Evolutionary conservation across 148 eudicot genomes (phyloP).

Genomic region (Rhododendron simsii): DNA sequence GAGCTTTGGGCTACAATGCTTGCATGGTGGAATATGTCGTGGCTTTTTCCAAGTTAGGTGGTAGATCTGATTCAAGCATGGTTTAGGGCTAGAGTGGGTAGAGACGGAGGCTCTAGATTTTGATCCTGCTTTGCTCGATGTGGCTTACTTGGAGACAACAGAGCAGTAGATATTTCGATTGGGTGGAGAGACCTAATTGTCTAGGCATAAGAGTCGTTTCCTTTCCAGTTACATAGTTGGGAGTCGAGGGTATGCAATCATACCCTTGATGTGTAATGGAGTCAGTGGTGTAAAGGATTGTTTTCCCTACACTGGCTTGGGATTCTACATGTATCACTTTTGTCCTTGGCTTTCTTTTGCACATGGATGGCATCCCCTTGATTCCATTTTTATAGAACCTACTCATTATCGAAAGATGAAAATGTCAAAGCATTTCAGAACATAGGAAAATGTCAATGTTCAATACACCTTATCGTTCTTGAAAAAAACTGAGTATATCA

Average conservation of each 20-base stretch:
- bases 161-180: not conserved
- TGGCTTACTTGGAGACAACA: not conserved
- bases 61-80: not conserved
- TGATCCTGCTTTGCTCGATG: not conserved
- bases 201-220: not conserved
- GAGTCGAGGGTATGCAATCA: not conserved
- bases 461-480: not conserved
- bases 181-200: not conserved
- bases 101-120: not conserved
- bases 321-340: not conserved
- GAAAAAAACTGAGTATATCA: not conserved
- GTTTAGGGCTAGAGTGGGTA: not conserved
- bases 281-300: not conserved
- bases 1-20: not conserved
- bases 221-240: not conserved
- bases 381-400: not conserved
- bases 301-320: not conserved
- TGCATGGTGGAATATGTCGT: not conserved
- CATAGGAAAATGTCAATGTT: not conserved
- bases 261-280: not conserved
- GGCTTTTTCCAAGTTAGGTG: not conserved
- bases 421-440: not conserved
- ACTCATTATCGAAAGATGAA: not conserved
- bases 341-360: not conserved
- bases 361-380: not conserved